These are phyloP conservation scores for Corylus americana DNA, from an alignment of 306 rosid species.

Conservation along the genomic window DNA sequence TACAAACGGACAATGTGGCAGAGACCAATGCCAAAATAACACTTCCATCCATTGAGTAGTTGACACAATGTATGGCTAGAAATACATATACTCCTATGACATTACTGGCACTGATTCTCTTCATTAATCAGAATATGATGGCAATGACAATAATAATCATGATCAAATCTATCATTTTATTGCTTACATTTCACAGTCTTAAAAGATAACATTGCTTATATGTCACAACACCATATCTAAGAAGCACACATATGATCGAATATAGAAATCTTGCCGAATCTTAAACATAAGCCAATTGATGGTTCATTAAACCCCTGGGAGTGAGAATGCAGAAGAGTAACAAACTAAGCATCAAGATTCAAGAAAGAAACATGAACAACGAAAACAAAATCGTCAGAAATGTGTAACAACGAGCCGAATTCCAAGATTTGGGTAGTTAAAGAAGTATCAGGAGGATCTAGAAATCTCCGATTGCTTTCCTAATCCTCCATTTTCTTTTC, in stretches of 20 bases:
- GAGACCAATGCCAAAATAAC: constrained; percentile 1
- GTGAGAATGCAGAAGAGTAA: background rate
- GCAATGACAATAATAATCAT: background rate
- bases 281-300: background rate
- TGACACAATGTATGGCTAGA: background rate
- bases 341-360: background rate
- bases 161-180: background rate
- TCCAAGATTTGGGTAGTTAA: background rate
- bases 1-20: background rate
- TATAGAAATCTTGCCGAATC: background rate
- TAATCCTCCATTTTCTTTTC: background rate
- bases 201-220: background rate
- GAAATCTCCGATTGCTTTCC: background rate
- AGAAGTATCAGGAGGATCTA: background rate
- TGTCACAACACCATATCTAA: background rate
- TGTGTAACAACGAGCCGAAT: background rate
- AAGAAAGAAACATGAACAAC: background rate
- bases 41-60: background rate
- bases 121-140: background rate
- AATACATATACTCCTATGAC: background rate
- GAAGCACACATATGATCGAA: background rate
- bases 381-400: background rate
- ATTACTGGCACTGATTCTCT: background rate
- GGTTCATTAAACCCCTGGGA: background rate
- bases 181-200: background rate